Evolutionary conservation across 495 filamentous ascomycete species (phyloP).

Genomic region (Penicillium parvum): DNA sequence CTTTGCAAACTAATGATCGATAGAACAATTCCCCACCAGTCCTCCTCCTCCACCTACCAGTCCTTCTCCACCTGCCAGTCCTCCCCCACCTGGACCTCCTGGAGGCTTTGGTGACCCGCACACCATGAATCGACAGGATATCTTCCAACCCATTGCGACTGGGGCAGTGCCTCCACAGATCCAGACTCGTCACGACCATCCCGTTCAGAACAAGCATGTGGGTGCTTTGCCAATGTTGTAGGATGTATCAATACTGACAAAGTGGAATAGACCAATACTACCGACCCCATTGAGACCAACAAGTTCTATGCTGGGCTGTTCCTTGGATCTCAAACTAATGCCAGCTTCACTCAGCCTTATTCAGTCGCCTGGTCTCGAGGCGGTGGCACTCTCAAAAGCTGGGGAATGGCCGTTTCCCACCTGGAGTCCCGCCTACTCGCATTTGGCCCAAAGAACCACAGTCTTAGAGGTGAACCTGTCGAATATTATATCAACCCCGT

Average conservation of each 20-base stretch:
- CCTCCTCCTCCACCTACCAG: too few species aligned
- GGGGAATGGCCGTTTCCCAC: constrained; percentile 73
- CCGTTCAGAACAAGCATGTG: constrained; percentile 45
- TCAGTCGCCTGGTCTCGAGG: constrained; percentile 74
- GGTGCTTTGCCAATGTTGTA: constrained; percentile 20
- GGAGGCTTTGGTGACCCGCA: constrained; percentile 2
- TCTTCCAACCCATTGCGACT: constrained; percentile 58
- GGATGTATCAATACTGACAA: constrained; percentile 6
- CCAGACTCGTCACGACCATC: constrained; percentile 46
- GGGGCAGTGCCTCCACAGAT: constrained; percentile 54
- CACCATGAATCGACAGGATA: constrained; percentile 37
- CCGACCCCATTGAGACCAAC: constrained; percentile 66
- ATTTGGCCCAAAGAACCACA: constrained; percentile 47
- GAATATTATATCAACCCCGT: constrained; percentile 78
- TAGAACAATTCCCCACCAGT: constrained; percentile 4
- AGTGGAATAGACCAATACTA: constrained; percentile 30
- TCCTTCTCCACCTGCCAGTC: not conserved
- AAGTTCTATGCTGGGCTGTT: constrained; percentile 94
- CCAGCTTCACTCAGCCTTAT: constrained; percentile 83
- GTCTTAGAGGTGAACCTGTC: constrained; percentile 53
- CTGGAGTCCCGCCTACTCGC: constrained; percentile 60
- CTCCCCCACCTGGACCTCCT: not conserved
- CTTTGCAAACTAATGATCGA: constrained; percentile 2
- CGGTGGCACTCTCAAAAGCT: constrained; percentile 59
- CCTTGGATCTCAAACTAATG: constrained; percentile 64